phyloP scores from a whole-genome alignment of 2,329 filamentous ascomycete genomes.

The Aspergillus pseudoviridinutans region DNA sequence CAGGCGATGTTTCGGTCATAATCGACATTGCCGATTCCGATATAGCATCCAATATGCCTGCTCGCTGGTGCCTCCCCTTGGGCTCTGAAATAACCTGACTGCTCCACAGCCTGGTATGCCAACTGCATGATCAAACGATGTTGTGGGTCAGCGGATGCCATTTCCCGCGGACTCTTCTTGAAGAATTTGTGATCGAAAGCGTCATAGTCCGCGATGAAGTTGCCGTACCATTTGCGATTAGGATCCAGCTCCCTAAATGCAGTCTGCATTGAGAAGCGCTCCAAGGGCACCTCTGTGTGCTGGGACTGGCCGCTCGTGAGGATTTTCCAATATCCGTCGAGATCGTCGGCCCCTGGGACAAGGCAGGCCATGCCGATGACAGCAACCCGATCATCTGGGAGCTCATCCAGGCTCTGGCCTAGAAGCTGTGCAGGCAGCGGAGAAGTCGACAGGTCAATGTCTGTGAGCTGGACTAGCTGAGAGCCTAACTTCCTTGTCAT shows the following conservation, averaged over 20 bases:
- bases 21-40: constrained; percentile 23
- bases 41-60: constrained; percentile 23
- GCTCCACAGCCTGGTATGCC: constrained; percentile 30
- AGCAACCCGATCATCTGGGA: constrained; percentile 23
- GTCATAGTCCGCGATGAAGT: constrained; percentile 16
- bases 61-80: background rate
- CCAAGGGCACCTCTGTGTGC: constrained; percentile 21
- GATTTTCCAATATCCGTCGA: constrained; percentile 33
- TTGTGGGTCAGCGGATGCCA: constrained; percentile 27
- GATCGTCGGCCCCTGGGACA: constrained; percentile 31
- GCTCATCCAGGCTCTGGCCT: background rate
- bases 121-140: constrained; percentile 25
- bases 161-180: constrained; percentile 24
- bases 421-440: background rate
- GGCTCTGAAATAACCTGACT: constrained; percentile 26
- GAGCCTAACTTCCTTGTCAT: constrained; percentile 22
- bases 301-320: constrained; percentile 27
- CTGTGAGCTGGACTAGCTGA: background rate
- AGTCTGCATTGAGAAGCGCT: constrained; percentile 21
- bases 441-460: background rate
- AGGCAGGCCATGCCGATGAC: constrained; percentile 37
- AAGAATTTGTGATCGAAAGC: constrained; percentile 34
- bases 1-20: constrained; percentile 26
- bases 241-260: constrained; percentile 15
- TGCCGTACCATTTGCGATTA: constrained; percentile 14